Percentiles rank a stretch among this genome's conserved stretches.
These are phyloP conservation scores for Diaporthe longicolla DNA, from an alignment of 2,329 filamentous ascomycete species.

Conservation along the genomic window DNA sequence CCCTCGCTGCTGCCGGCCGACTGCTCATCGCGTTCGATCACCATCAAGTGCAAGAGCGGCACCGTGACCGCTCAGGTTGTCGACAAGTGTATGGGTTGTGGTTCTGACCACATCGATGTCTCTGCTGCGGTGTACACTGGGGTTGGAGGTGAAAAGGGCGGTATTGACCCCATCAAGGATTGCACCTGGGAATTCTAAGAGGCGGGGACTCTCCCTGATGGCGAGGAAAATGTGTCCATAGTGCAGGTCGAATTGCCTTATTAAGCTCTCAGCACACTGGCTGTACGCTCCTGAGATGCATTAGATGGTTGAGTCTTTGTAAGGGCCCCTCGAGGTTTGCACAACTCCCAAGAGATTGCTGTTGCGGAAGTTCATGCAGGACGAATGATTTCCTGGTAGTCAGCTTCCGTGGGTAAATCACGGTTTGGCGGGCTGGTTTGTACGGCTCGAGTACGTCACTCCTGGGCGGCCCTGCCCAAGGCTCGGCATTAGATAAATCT, in stretches of 20 bases:
- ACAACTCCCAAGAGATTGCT: background rate
- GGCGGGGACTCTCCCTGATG: background rate
- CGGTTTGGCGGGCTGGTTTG: background rate
- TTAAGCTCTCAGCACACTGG: background rate
- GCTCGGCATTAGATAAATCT: background rate
- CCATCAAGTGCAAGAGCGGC: slow-evolving; percentile 45
- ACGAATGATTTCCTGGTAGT: too few species aligned
- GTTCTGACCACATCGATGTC: slow-evolving; percentile 30
- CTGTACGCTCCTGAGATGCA: background rate
- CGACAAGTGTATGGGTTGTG: slow-evolving; percentile 43
- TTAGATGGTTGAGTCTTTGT: background rate
- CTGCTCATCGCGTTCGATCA: slow-evolving; percentile 19
- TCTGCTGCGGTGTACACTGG: slow-evolving; percentile 33
- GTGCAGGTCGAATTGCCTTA: too few species aligned
- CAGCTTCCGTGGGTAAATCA: background rate
- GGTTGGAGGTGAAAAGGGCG: background rate
- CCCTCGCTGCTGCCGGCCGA: slow-evolving; percentile 28
- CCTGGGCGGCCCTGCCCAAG: background rate
- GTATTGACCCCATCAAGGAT: background rate
- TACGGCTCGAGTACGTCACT: background rate
- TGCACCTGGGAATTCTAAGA: slow-evolving; percentile 13
- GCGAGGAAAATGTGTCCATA: background rate
- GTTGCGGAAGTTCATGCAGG: too few species aligned
- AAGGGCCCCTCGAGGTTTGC: background rate
- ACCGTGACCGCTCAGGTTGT: slow-evolving; percentile 44